A percentile compares a stretch with the other conserved stretches of the same genome.
Conservation (phyloP, 345 rosid genomes). For the Melaleuca quinquenervia region DNA sequence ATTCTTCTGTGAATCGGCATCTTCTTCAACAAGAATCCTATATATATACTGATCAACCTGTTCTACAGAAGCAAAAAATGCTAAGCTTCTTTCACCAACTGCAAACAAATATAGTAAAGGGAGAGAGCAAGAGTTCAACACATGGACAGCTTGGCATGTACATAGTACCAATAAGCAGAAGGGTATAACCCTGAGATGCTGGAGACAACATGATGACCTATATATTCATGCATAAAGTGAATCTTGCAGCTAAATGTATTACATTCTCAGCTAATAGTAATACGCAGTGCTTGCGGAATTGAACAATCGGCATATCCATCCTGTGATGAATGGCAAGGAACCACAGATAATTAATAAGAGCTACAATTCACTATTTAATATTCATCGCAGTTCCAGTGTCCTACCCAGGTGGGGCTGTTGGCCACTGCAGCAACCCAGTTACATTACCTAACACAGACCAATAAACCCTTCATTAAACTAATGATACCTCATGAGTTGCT, state of each 20-base stretch:
- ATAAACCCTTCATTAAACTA: too few species aligned
- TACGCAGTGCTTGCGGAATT: conserved; percentile 73
- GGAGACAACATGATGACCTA: neutral
- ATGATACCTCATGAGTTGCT: neutral
- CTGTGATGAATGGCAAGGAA: conserved; percentile 14
- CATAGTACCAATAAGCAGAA: neutral
- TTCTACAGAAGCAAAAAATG: neutral
- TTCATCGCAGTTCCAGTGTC: neutral
- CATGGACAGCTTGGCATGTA: neutral
- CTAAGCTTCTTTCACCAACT: neutral
- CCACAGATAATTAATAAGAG: neutral
- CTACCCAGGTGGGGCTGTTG: conserved; percentile 89
- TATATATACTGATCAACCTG: conserved; percentile 86
- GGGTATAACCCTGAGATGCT: neutral
- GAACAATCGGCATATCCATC: conserved; percentile 91
- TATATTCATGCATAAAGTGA: conserved; percentile 7
- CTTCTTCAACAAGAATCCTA: conserved; percentile 78
- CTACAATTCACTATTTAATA: neutral
- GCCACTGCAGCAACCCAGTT: conserved; percentile 84
- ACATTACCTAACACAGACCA: conserved; percentile 34
- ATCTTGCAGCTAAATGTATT: conserved; percentile 19
- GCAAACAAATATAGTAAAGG: neutral
- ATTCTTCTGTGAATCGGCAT: conserved; percentile 30
- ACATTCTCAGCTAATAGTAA: conserved; percentile 88
- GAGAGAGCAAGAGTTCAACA: neutral